A percentile compares a stretch with the other conserved stretches of the same genome.
phyloP scores from a whole-genome alignment of 2,329 filamentous ascomycete genomes.

The Pseudogymnoascus sp. region DNA sequence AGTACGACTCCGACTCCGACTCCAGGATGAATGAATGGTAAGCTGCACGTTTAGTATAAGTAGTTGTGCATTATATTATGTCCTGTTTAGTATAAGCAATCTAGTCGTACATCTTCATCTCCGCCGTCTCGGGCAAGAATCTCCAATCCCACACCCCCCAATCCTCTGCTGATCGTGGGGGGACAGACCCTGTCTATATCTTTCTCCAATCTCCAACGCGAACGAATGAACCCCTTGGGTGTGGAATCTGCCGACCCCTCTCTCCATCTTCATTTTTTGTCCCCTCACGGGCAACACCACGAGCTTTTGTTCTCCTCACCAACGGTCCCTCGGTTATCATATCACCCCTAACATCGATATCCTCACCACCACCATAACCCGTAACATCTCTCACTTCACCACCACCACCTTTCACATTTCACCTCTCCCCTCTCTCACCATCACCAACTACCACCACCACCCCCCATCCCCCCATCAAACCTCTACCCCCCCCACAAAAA shows the following conservation, averaged over 20 bases:
- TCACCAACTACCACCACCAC: background rate
- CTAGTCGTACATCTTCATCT: background rate
- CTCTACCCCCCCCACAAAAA: constrained; percentile 73
- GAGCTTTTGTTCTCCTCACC: too few relatives aligned
- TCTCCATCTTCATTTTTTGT: background rate
- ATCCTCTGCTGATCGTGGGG: background rate
- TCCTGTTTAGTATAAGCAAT: background rate
- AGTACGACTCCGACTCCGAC: too few relatives aligned
- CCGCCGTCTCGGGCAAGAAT: background rate
- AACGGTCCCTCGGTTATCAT: background rate
- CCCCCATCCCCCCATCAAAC: constrained; percentile 31
- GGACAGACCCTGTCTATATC: background rate
- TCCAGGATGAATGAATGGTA: too few relatives aligned
- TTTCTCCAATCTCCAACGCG: background rate
- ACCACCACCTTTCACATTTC: too few relatives aligned
- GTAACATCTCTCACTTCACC: too few relatives aligned
- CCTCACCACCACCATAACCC: background rate
- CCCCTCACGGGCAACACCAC: too few relatives aligned
- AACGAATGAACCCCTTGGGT: background rate
- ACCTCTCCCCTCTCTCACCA: background rate
- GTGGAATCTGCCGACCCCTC: background rate
- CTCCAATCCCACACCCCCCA: background rate
- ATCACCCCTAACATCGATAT: background rate
- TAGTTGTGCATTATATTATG: background rate
- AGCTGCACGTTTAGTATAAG: background rate